Evolutionary conservation across 2,329 filamentous ascomycete species (phyloP), one percentile per base, ranked within the genome.

Genomic region (Aspergillus ruber): DNA sequence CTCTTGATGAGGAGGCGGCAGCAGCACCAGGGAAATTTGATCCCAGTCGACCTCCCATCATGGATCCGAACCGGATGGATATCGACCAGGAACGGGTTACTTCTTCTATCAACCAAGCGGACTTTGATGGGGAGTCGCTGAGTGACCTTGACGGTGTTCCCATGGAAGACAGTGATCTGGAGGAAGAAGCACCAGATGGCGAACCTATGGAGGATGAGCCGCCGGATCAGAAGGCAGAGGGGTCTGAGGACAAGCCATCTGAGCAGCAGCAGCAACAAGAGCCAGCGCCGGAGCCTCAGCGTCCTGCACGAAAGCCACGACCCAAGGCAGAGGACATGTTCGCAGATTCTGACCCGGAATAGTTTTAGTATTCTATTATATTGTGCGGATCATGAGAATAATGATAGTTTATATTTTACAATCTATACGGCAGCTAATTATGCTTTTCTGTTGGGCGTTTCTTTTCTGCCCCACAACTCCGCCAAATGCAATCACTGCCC

Each of bases 301-400:
- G 65, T 51, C 59, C 59, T 50, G 62, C 48, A 61, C 74, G 54
- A 74, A 68, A 79, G 57, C 85, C 80, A 61, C 78, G 85, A 52
- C 85, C 88, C 67, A 82, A 83, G 56, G 87, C 88, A 4, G 86
- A 86, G 56, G 88, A 93, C 62, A 90, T 93, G 87, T 94, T 93
- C 79, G 87, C 85, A 9, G 85, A 86, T 64, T 86, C 84, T 4
- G 86, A 86, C 56, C 78, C 73, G 1, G 74, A 78, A 44, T 72
- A 48, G 67, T 32, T 50, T 36, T 45, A 40, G 35, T 41, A 29
- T 27, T 29, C 29, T 6, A 42, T 38, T 29, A 29, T 29, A 29
- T 12, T 29, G 25, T 5, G 25, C 25, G 10, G 25, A 12, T 12
- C 3, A 29, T 29, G 10, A 29, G 10, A 29, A 12, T 29, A 29